Base-by-base conservation (phyloP, 345 rosid species). In the Orychophragmus violaceus region DNA sequence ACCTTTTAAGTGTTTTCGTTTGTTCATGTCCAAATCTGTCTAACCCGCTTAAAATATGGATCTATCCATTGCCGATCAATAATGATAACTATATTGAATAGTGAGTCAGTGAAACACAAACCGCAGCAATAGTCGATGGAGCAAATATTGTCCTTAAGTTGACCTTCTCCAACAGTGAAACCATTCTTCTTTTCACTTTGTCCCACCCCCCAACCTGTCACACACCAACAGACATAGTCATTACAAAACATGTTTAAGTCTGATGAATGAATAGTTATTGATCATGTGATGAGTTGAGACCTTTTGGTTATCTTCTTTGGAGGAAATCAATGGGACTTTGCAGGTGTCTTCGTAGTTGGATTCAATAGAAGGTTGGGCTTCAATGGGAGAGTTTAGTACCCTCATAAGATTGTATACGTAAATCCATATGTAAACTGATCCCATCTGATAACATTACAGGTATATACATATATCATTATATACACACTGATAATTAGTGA, bases 61-160 rank as follows among this genome's bases (percentile, higher is more conserved):
- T n/a, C n/a, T n/a, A n/a, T n/a, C n/a, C n/a, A n/a, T n/a, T n/a
- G n/a, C n/a, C n/a, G n/a, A n/a, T n/a, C n/a, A n/a, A n/a, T n/a
- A n/a, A n/a, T n/a, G n/a, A n/a, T n/a, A n/a, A n/a, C n/a, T n/a
- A 45, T 19, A n/a, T 46, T 46, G 25, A 4, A 46, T 4, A 19
- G 52, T 2, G 52, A 19, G 30, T 8, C n/a, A 46, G 14, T 21
- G 7, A 46, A 46, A 46, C n/a, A 19, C 27, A 19, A 10, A 46
- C 95, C 70, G 82, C 80, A 64, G 74, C 89, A 50, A 68, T 62
- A 8, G 90, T 84, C 22, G 90, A 77, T 52, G 95, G 90, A 28
- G 84, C 85, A 59, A 88, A 76, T 21, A 88, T 39, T 24, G 78
- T 46, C 79, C 62, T 66, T 50, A 82, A 72, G 24, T 83, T 84